These are phyloP conservation scores for Termitomyces sp. DNA, from an alignment of 768 basidiomycete genomes.

Conservation along the genomic window DNA sequence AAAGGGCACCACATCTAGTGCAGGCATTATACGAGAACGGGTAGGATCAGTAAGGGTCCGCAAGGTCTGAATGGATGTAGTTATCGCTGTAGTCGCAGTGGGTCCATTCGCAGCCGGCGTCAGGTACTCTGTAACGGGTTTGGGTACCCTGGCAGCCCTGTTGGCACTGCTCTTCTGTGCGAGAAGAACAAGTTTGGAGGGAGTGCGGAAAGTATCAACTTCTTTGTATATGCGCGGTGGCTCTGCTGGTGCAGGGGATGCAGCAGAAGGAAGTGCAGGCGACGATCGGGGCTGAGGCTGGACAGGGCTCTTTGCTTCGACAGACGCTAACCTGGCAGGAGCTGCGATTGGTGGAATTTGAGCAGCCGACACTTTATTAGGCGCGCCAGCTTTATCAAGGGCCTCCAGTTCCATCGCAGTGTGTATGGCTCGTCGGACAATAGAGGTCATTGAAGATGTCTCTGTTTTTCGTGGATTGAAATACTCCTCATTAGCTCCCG, in stretches of 20 bases:
- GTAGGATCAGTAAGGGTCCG: constrained; percentile 53
- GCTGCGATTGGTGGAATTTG: constrained; percentile 9
- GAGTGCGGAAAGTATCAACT: constrained; percentile 24
- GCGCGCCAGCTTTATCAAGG: constrained; percentile 29
- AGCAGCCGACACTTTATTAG: constrained; percentile 14
- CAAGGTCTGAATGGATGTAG: constrained; percentile 72
- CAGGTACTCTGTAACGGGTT: constrained; percentile 58
- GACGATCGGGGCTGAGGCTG: constrained; percentile 11
- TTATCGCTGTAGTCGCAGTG: constrained; percentile 81
- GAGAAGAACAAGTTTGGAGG: constrained; percentile 72
- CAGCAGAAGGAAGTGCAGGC: constrained; percentile 2
- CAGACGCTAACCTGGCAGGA: constrained; percentile 14
- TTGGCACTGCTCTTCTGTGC: constrained; percentile 48
- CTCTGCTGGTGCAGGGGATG: constrained; percentile 1
- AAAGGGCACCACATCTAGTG: constrained; percentile 39
- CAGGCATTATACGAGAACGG: constrained; percentile 33
- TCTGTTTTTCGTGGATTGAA: constrained; percentile 13
- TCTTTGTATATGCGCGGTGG: constrained; percentile 21
- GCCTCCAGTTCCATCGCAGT: constrained; percentile 63
- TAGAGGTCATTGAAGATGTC: constrained; percentile 49
- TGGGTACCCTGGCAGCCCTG: constrained; percentile 38
- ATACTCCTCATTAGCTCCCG: constrained; percentile 15
- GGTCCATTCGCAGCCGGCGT: constrained; percentile 79
- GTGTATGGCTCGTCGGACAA: constrained; percentile 60
- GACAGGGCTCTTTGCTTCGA: neutral